Conservation (phyloP, 306 rosid species). For the Oxytropis ochrocephala region DNA sequence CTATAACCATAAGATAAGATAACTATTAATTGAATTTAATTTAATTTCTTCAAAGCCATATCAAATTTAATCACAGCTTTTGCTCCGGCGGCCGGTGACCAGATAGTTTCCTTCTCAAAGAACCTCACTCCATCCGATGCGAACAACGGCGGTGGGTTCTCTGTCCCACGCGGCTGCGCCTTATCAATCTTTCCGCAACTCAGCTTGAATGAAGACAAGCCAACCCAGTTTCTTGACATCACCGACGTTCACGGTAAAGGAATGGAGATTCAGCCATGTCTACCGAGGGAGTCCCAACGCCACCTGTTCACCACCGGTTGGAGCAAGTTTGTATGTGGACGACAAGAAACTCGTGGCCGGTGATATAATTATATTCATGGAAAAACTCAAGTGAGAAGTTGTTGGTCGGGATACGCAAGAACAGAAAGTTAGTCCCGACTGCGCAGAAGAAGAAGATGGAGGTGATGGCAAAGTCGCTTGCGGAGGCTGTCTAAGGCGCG, state of each 20-base stretch:
- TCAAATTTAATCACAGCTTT: too few species aligned
- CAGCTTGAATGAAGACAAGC: slow-evolving; percentile 36
- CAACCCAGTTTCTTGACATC: slow-evolving; percentile 41
- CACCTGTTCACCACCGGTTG: slow-evolving; percentile 65
- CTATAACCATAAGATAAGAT: too few species aligned
- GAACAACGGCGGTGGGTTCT: slow-evolving; percentile 57
- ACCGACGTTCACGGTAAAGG: slow-evolving; percentile 52
- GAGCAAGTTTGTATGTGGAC: slow-evolving; percentile 63
- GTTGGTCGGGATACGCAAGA: slow-evolving; percentile 48
- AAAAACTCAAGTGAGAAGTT: slow-evolving; percentile 27
- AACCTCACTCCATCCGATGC: slow-evolving; percentile 60
- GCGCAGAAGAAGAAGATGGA: too few species aligned
- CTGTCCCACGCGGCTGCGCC: slow-evolving; percentile 59
- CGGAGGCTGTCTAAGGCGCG: slow-evolving; percentile 36
- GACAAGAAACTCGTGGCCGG: slow-evolving; percentile 55
- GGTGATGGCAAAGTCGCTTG: slow-evolving; percentile 23
- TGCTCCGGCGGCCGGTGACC: not conserved
- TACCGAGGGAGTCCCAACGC: slow-evolving; percentile 52
- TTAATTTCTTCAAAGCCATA: too few species aligned
- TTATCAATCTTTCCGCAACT: slow-evolving; percentile 50
- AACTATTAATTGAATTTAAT: too few species aligned
- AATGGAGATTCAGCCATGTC: slow-evolving; percentile 54
- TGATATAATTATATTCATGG: slow-evolving; percentile 48
- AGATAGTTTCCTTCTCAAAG: slow-evolving; percentile 41
- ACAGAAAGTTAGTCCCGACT: not conserved